A percentile compares a stretch with the other conserved stretches of the same genome.
Evolutionary conservation across 352 stramenopile genomes (phyloP).

Genomic region (Pythium utonaiense): DNA sequence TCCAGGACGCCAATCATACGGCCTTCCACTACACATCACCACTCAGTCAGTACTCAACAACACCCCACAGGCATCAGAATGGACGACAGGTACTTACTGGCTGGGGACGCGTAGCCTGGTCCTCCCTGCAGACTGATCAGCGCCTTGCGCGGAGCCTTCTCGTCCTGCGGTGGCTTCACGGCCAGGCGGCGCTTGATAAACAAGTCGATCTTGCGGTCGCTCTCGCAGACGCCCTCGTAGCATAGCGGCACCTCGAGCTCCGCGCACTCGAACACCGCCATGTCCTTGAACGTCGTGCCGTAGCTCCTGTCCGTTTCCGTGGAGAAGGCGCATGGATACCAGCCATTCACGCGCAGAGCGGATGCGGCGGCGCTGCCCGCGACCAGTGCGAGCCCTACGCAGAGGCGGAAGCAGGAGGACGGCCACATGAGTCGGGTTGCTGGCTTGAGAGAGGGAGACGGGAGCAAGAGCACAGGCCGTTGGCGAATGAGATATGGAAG

Average conservation of each 20-base stretch:
- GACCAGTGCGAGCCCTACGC: not conserved
- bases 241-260: conserved; percentile 20
- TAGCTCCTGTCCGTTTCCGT: conserved; percentile 20
- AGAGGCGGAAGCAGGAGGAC: not conserved
- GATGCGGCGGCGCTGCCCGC: not conserved
- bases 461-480: too few species aligned
- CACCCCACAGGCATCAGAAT: not conserved
- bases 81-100: not conserved
- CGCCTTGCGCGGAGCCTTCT: conserved; percentile 8
- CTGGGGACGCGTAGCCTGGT: conserved; percentile 7
- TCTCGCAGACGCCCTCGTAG: conserved; percentile 21
- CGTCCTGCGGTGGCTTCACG: not conserved
- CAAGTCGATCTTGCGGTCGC: conserved; percentile 13
- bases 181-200: conserved; percentile 25
- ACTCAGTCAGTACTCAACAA: not conserved
- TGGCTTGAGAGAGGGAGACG: too few species aligned
- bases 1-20: conserved; percentile 10
- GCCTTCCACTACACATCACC: conserved; percentile 15
- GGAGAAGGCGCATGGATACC: conserved; percentile 46
- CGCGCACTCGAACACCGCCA: conserved; percentile 12
- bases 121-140: conserved; percentile 21
- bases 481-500: not conserved
- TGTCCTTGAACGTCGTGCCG: not conserved
- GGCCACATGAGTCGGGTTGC: not conserved
- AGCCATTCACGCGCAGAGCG: conserved; percentile 43